Conservation (phyloP, 768 basidiomycete species). For the Agrocybe pediades region DNA sequence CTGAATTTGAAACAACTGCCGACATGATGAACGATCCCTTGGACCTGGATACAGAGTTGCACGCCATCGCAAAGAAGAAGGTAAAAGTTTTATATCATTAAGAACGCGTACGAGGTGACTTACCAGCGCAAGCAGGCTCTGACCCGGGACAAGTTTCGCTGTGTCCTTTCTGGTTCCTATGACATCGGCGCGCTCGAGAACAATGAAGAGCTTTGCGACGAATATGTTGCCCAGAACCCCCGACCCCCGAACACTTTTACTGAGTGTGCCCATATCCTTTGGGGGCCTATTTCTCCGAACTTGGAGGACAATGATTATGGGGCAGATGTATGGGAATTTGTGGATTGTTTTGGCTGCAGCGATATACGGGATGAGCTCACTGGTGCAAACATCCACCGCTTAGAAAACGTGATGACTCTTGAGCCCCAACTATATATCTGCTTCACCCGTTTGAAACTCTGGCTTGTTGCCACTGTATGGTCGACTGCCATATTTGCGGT, state of each 20-base stretch:
- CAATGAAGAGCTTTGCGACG: conserved; percentile 12
- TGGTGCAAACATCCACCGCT: conserved; percentile 28
- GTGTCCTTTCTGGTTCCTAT: conserved; percentile 28
- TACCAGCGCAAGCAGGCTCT: conserved; percentile 28
- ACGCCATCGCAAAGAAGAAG: conserved; percentile 17
- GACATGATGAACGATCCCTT: no score
- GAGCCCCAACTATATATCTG: conserved; percentile 11
- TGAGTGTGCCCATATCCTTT: conserved; percentile 30
- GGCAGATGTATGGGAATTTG: no score
- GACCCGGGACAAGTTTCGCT: conserved; percentile 35
- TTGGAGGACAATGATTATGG: conserved; percentile 26
- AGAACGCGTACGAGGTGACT: not conserved
- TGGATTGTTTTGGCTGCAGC: conserved; percentile 28
- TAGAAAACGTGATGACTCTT: conserved; percentile 35
- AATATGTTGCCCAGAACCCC: not conserved
- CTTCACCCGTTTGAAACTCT: conserved; percentile 31
- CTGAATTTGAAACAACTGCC: no score
- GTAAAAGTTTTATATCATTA: not conserved
- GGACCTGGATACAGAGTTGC: conserved; percentile 15
- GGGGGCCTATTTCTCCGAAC: conserved; percentile 21
- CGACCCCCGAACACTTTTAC: conserved; percentile 1
- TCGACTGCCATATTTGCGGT: not conserved
- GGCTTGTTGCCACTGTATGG: conserved; percentile 32
- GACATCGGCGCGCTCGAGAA: conserved; percentile 17
- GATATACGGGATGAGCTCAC: conserved; percentile 24